phyloP scores from a whole-genome alignment of 2,329 filamentous ascomycete species.

The Ophiostoma australiae region DNA sequence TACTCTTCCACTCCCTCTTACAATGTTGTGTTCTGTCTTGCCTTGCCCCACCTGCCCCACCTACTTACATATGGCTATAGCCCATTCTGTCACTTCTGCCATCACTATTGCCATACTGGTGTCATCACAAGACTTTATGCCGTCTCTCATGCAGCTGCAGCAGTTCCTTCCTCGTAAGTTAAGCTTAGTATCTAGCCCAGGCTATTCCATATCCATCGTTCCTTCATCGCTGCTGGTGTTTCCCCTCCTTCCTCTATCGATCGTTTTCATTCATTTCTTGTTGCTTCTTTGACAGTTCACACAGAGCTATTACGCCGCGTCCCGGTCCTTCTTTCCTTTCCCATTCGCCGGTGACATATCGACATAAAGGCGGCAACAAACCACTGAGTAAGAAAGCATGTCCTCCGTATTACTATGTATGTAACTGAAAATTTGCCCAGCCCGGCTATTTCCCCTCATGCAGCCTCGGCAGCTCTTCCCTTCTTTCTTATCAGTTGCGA shows the following conservation, averaged over 20 bases:
- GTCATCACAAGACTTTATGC: not conserved
- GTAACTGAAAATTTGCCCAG: not conserved
- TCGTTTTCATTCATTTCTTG: not conserved
- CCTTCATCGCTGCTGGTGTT: not conserved
- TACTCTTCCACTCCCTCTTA: too few relatives aligned
- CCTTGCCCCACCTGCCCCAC: not conserved
- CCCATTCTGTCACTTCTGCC: not conserved
- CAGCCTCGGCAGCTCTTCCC: not conserved
- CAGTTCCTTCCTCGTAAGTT: not conserved
- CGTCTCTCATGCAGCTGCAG: not conserved
- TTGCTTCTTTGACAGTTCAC: not conserved
- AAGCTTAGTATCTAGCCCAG: not conserved
- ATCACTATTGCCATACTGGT: not conserved
- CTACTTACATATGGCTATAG: not conserved
- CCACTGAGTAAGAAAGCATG: not conserved
- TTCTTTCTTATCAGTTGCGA: constrained; percentile 2
- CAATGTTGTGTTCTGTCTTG: too few relatives aligned
- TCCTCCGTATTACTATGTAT: not conserved
- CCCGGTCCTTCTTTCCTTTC: not conserved
- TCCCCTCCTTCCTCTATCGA: not conserved
- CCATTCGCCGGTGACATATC: not conserved
- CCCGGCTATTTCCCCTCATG: not conserved
- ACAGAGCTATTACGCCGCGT: not conserved
- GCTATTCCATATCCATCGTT: not conserved
- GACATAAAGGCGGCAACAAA: not conserved